A percentile compares a stretch with the other conserved stretches of the same genome.
Evolutionary conservation across 768 basidiomycete genomes (phyloP).

Genomic region (Cubamyces sp.): DNA sequence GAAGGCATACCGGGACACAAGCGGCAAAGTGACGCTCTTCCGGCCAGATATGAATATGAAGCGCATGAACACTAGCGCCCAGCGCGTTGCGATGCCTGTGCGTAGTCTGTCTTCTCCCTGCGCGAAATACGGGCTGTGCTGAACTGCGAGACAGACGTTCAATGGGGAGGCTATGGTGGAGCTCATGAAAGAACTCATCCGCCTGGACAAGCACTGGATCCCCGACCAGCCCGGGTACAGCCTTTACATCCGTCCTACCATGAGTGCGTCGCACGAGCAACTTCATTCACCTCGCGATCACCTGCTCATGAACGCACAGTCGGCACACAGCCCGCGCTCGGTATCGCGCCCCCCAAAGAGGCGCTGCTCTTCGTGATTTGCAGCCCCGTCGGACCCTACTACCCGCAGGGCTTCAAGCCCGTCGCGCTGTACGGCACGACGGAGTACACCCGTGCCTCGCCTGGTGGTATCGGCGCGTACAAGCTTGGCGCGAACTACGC

Average conservation of each 20-base stretch:
- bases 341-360: conserved; percentile 52
- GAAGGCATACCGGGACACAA: conserved; percentile 84
- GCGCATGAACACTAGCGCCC: conserved; percentile 87
- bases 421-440: conserved; percentile 77
- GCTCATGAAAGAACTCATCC: conserved; percentile 85
- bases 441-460: conserved; percentile 50
- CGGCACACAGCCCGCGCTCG: conserved; percentile 64
- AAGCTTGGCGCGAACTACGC: conserved; percentile 92
- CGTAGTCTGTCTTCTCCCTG: conserved; percentile 31
- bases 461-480: conserved; percentile 78
- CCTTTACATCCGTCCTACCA: conserved; percentile 85
- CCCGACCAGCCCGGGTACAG: conserved; percentile 87
- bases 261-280: conserved; percentile 44
- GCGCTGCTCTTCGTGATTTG: conserved; percentile 71
- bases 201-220: conserved; percentile 88
- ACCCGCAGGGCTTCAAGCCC: conserved; percentile 87
- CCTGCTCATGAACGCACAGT: conserved; percentile 50
- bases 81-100: conserved; percentile 77
- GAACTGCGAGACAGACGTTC: conserved; percentile 59
- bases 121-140: background rate
- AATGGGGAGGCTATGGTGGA: conserved; percentile 73
- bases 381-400: conserved; percentile 77
- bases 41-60: conserved; percentile 98
- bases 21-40: conserved; percentile 82
- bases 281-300: background rate